These are phyloP conservation scores for Saitozyma sp. DNA, from an alignment of 768 basidiomycete genomes.

Conservation along the genomic window DNA sequence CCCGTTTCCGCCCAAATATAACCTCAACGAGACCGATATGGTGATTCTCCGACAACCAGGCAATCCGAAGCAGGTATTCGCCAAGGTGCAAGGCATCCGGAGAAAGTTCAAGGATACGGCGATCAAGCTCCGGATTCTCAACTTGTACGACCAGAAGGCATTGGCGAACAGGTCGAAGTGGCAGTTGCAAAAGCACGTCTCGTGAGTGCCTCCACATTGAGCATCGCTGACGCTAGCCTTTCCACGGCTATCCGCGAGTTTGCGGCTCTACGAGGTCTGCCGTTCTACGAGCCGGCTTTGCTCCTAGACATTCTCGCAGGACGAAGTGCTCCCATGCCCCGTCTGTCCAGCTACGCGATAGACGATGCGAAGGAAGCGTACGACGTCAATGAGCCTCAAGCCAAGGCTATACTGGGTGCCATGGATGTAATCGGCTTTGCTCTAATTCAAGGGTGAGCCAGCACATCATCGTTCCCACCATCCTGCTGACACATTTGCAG, in stretches of 20 bases:
- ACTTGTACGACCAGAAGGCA: constrained; percentile 55
- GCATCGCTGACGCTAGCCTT: constrained; percentile 60
- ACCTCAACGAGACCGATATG: constrained; percentile 76
- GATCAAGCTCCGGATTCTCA: constrained; percentile 60
- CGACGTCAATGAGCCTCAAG: constrained; percentile 89
- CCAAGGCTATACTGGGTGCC: constrained; percentile 77
- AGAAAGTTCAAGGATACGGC: constrained; percentile 58
- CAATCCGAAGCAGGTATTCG: constrained; percentile 62
- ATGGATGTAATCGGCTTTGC: constrained; percentile 74
- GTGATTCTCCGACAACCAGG: constrained; percentile 70
- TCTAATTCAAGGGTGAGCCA: constrained; percentile 84
- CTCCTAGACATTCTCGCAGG: constrained; percentile 70
- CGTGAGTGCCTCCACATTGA: constrained; percentile 58
- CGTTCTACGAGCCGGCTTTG: constrained; percentile 68
- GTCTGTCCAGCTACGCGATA: constrained; percentile 60
- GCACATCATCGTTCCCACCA: neutral
- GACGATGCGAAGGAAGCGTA: constrained; percentile 67
- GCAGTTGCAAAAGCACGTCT: constrained; percentile 75
- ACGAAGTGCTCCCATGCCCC: constrained; percentile 57
- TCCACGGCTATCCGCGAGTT: constrained; percentile 92
- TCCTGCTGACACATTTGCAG: constrained; percentile 54
- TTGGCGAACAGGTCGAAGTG: constrained; percentile 68
- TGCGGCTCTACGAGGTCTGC: constrained; percentile 75
- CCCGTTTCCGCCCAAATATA: constrained; percentile 70
- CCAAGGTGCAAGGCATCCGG: constrained; percentile 65